Conservation (phyloP, 768 basidiomycete genomes). For the Dioszegia aurantiaca region DNA sequence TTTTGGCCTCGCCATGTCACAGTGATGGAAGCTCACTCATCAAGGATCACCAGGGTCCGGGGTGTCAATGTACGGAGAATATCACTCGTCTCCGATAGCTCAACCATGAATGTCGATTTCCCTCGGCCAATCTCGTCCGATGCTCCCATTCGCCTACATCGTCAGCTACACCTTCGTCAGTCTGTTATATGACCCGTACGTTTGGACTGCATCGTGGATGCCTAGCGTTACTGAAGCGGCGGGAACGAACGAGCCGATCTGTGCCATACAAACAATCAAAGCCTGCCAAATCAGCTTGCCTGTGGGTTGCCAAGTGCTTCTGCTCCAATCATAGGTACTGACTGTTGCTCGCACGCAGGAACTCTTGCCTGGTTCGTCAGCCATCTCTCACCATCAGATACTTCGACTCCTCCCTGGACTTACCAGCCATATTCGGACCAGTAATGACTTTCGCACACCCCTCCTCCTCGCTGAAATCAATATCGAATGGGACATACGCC, state of each 20-base stretch:
- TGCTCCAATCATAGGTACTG: background rate
- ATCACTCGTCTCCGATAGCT: conserved; percentile 89
- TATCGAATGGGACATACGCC: conserved; percentile 81
- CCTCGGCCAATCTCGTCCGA: conserved; percentile 82
- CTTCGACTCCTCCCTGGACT: conserved; percentile 9
- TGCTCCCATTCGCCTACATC: conserved; percentile 54
- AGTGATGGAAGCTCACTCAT: conserved; percentile 55
- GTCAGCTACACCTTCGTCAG: conserved; percentile 1
- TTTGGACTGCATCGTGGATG: conserved; percentile 78
- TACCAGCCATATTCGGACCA: conserved; percentile 56
- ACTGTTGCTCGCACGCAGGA: conserved; percentile 62
- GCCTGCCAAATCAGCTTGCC: conserved; percentile 17
- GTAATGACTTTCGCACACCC: conserved; percentile 51
- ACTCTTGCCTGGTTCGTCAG: conserved; percentile 64
- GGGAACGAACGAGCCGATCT: conserved; percentile 87
- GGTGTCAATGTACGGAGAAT: conserved; percentile 73
- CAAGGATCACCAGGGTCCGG: conserved; percentile 80
- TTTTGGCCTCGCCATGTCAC: background rate
- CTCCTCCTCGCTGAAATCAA: conserved; percentile 61
- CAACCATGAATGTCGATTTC: conserved; percentile 92
- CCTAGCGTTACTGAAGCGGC: conserved; percentile 69
- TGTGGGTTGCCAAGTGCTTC: background rate
- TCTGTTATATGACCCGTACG: conserved; percentile 56
- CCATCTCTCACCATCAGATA: background rate
- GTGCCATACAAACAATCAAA: conserved; percentile 60